A percentile compares a stretch with the other conserved stretches of the same genome.
Conservation (phyloP, 2,329 filamentous ascomycete species). For the Dryadomyces quercus-mongolicae region DNA sequence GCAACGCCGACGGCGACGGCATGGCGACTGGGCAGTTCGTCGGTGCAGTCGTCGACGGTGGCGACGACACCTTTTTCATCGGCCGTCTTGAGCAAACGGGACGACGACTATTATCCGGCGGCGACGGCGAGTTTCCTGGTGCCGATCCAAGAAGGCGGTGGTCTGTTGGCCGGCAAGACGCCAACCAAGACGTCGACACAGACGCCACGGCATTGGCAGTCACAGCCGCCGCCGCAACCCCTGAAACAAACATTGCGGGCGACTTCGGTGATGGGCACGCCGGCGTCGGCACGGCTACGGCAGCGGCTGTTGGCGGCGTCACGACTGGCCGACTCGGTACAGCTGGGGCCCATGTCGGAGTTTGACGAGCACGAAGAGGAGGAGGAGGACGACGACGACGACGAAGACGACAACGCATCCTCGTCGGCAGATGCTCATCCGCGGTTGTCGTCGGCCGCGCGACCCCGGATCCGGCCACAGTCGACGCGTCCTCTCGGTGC, state of each 20-base stretch:
- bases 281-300: conserved; percentile 2
- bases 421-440: conserved; percentile 4
- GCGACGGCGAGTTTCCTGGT: no score
- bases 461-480: not conserved
- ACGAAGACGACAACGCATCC: not conserved
- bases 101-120: not conserved
- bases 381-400: not conserved
- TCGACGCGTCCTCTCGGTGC: not conserved
- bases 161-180: not conserved
- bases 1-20: not conserved
- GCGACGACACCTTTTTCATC: not conserved
- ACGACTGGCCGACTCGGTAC: conserved; percentile 12
- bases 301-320: conserved; percentile 12
- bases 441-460: no score
- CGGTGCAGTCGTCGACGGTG: not conserved
- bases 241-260: not conserved
- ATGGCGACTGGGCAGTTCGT: not conserved
- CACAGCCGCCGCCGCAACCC: not conserved
- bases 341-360: conserved; percentile 14
- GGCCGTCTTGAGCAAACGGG: not conserved
- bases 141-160: no score
- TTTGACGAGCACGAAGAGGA: conserved; percentile 12
- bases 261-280: not conserved
- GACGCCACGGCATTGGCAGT: not conserved
- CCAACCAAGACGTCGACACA: not conserved